These are phyloP conservation scores for Mortierella sp. DNA, from an alignment of 371 early-diverging fungal genomes.

Conservation along the genomic window DNA sequence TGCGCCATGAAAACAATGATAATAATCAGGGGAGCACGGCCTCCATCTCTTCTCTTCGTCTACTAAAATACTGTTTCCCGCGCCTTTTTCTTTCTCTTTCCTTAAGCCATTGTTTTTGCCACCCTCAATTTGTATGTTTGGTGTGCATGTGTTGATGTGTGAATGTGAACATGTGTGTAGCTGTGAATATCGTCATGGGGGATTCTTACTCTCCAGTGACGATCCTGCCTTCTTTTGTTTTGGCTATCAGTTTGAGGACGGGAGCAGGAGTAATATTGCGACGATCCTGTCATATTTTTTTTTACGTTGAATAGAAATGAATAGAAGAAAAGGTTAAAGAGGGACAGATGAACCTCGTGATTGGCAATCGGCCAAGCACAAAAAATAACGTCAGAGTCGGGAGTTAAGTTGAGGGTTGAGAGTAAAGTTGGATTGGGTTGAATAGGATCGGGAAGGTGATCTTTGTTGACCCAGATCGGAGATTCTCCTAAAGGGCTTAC, in stretches of 20 bases:
- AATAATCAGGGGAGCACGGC: not conserved
- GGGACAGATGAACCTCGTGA: not conserved
- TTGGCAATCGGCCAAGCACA: not conserved
- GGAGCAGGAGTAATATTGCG: conserved; percentile 65
- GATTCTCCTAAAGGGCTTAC: not conserved
- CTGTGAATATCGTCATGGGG: not conserved
- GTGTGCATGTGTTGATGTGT: not conserved
- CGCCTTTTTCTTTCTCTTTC: not conserved
- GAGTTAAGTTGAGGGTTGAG: not conserved
- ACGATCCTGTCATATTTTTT: conserved; percentile 56
- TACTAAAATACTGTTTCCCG: not conserved
- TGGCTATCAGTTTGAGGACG: conserved; percentile 55
- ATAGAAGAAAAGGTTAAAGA: not conserved
- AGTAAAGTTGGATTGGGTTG: not conserved
- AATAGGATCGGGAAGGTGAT: not conserved
- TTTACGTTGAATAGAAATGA: no score
- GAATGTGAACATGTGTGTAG: not conserved
- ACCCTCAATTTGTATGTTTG: not conserved
- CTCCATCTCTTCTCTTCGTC: not conserved
- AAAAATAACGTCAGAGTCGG: not conserved
- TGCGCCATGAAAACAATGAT: not conserved
- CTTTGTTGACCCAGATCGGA: not conserved
- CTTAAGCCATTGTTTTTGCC: not conserved
- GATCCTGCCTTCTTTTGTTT: conserved; percentile 23
- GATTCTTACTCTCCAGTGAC: conserved; percentile 37